These are phyloP conservation scores for Solioccasus polychromus DNA, from an alignment of 768 basidiomycete species.

Conservation along the genomic window DNA sequence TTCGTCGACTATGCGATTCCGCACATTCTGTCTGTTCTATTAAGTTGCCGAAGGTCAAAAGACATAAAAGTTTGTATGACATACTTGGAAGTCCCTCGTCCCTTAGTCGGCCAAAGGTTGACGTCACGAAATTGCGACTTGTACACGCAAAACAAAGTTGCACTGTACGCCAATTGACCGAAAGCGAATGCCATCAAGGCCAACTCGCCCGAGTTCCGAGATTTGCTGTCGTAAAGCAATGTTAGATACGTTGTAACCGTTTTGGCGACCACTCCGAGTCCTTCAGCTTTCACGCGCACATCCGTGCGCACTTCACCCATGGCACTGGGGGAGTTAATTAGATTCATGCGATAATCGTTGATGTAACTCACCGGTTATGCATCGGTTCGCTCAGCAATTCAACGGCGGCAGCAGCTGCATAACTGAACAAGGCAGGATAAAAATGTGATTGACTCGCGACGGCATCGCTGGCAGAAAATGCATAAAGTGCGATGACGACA, in stretches of 20 bases:
- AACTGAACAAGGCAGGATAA: slow-evolving; percentile 56
- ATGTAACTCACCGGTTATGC: slow-evolving; percentile 58
- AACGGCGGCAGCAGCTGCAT: slow-evolving; percentile 68
- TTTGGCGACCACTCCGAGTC: slow-evolving; percentile 71
- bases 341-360: neutral
- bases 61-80: slow-evolving; percentile 4
- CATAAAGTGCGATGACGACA: slow-evolving; percentile 51
- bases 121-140: slow-evolving; percentile 37
- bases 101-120: slow-evolving; percentile 35
- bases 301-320: slow-evolving; percentile 65
- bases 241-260: slow-evolving; percentile 68
- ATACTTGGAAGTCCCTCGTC: slow-evolving; percentile 14
- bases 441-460: slow-evolving; percentile 68
- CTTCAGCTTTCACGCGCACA: slow-evolving; percentile 83
- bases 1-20: slow-evolving; percentile 8
- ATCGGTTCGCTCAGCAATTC: slow-evolving; percentile 85
- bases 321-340: slow-evolving; percentile 45
- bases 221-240: slow-evolving; percentile 49
- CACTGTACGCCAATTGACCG: slow-evolving; percentile 78
- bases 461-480: slow-evolving; percentile 46
- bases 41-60: neutral
- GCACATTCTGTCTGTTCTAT: slow-evolving; percentile 2
- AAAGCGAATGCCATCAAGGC: slow-evolving; percentile 81
- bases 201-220: slow-evolving; percentile 36
- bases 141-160: slow-evolving; percentile 57